A percentile compares a stretch with the other conserved stretches of the same genome.
phyloP scores from a whole-genome alignment of 805 yeast genomes.

The Ogataea neopini region DNA sequence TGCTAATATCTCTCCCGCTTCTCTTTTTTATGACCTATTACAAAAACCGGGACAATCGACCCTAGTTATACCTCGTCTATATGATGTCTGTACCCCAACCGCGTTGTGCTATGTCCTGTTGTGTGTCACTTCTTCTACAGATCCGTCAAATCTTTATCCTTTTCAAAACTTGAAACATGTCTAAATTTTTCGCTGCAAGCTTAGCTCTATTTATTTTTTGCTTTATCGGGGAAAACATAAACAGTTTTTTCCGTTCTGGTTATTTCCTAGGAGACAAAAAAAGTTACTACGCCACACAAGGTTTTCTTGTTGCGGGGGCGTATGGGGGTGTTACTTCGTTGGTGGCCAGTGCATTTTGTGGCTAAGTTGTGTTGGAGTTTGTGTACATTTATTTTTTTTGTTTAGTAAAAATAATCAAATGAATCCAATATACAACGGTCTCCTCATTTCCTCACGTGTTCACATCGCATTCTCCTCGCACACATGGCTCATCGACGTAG shows the following conservation, averaged over 20 bases:
- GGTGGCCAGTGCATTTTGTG: no score
- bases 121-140: slow-evolving; percentile 1
- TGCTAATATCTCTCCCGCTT: not conserved
- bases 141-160: not conserved
- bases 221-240: slow-evolving; percentile 15
- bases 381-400: not conserved
- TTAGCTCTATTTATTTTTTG: slow-evolving; percentile 9
- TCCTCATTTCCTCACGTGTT: not conserved
- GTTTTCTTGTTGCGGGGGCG: slow-evolving; percentile 1
- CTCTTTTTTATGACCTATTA: slow-evolving; percentile 10
- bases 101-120: not conserved
- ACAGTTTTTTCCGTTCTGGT: slow-evolving; percentile 9
- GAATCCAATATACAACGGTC: not conserved
- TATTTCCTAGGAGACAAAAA: slow-evolving; percentile 4
- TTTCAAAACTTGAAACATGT: slow-evolving; percentile 7
- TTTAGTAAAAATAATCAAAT: no score
- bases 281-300: slow-evolving; percentile 7
- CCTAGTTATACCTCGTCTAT: slow-evolving; percentile 7
- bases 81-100: not conserved
- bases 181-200: slow-evolving; percentile 8
- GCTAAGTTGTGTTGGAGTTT: no score
- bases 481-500: slow-evolving; percentile 3
- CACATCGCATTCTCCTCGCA: not conserved
- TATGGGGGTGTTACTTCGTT: slow-evolving; percentile 3
- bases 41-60: slow-evolving; percentile 4